Conservation (phyloP, 768 basidiomycete species). For the Strobilomyces confusus region DNA sequence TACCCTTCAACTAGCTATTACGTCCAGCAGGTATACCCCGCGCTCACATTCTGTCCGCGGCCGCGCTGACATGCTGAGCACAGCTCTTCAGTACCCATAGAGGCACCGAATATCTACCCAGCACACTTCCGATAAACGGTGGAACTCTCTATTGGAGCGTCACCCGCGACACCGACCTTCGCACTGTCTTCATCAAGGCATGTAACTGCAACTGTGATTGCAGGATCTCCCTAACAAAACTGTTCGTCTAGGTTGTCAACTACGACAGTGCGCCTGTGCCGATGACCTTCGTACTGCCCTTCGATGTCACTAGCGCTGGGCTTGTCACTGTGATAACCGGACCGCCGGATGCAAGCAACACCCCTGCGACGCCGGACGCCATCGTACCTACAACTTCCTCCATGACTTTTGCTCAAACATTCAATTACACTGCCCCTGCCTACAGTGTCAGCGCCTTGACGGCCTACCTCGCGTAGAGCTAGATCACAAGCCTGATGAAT, state of each 20-base stretch:
- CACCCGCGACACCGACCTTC: slow-evolving; percentile 24
- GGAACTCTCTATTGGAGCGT: slow-evolving; percentile 66
- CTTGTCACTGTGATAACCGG: slow-evolving; percentile 51
- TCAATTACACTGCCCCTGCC: slow-evolving; percentile 52
- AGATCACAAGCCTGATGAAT: background rate
- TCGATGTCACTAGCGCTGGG: slow-evolving; percentile 43
- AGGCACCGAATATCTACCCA: slow-evolving; percentile 61
- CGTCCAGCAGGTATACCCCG: slow-evolving; percentile 47
- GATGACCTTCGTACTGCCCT: slow-evolving; percentile 54
- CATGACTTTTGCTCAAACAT: slow-evolving; percentile 45
- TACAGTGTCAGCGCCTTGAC: slow-evolving; percentile 39
- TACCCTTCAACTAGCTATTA: slow-evolving; percentile 62
- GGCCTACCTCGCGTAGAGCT: slow-evolving; percentile 1
- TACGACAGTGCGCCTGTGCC: slow-evolving; percentile 37
- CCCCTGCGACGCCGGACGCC: slow-evolving; percentile 44
- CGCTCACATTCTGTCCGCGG: background rate
- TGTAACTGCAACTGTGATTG: background rate
- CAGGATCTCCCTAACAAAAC: background rate
- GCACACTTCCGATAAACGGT: slow-evolving; percentile 45
- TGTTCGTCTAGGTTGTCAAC: slow-evolving; percentile 47
- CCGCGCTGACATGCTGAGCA: background rate
- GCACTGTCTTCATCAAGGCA: slow-evolving; percentile 57
- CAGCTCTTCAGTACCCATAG: slow-evolving; percentile 62
- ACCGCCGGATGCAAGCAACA: slow-evolving; percentile 48
- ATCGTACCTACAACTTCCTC: slow-evolving; percentile 44